Evolutionary conservation across 805 yeast genomes (phyloP), one percentile per base, ranked within the genome.

Genomic region (Candida pini): DNA sequence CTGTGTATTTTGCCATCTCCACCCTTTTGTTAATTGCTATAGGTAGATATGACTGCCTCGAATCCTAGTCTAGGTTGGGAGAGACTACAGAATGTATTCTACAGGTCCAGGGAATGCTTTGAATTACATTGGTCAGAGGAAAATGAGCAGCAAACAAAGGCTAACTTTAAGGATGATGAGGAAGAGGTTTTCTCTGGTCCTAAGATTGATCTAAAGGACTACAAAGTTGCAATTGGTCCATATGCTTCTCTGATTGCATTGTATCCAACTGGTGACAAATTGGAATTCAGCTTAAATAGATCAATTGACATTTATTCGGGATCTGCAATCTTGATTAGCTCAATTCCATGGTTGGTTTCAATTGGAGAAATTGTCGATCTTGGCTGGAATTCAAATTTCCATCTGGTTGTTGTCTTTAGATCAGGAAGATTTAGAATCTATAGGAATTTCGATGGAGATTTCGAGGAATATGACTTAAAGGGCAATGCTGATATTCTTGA

Each of bases 71-170:
- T 61, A 18, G 60, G 58, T 28, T 88, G 97, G 97, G 95, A 87
- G 54, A 71, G 80, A 43, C 68, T 88, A 14, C 78, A 75, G 35
- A 76, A 77, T 54, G 81, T 76, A 8, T 85, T 73, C 54, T 88
- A 86, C 46, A 64, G 82, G 36, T 66, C 70, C 13, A 58, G 79
- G 35, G 69, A 74, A 14, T 78, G 83, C 36, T 79, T 73, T 48
- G 68, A 62, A 1, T 51, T 76, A 47, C 58, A 67, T 34, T 78
- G 83, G 83, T 56, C 66, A 13, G 50, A 63, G 13, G 62, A 63
- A 18, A 14, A 19, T 5, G 30, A 14, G 3, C 21, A 20, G 10
- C 16, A 19, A 26, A 10, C n/a, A 23, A 23, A 8, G 9, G 24
- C 23, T 10, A 13, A 16, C 12, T n/a, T n/a, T n/a, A 15, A 38